phyloP scores from a whole-genome alignment of 768 basidiomycete genomes.

The Collybia nuda region DNA sequence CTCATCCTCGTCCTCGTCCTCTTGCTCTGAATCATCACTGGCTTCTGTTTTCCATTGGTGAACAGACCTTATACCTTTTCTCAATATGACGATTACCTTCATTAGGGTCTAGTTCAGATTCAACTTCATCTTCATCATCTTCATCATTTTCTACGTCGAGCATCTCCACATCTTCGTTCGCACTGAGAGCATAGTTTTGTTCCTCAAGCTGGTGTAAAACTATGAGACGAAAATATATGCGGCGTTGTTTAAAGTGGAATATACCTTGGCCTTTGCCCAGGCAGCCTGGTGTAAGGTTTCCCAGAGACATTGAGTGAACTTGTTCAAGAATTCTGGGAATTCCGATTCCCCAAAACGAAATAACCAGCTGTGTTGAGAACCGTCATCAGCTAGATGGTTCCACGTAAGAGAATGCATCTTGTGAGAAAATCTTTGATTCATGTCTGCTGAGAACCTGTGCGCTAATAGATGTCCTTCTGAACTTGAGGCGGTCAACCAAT shows the following conservation, averaged over 20 bases:
- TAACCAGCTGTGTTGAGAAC: slow-evolving; percentile 75
- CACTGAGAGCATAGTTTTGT: slow-evolving; percentile 76
- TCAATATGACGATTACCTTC: slow-evolving; percentile 45
- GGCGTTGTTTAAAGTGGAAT: slow-evolving; percentile 9
- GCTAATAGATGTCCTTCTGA: slow-evolving; percentile 51
- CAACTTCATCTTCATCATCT: slow-evolving; percentile 77
- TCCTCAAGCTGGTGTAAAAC: slow-evolving; percentile 65
- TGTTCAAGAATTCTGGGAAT: slow-evolving; percentile 58
- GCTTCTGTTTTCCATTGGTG: slow-evolving; percentile 30
- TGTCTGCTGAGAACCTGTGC: slow-evolving; percentile 63
- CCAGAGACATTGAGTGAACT: slow-evolving; percentile 76
- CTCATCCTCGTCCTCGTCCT: slow-evolving; percentile 39
- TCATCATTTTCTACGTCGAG: slow-evolving; percentile 70
- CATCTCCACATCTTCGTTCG: slow-evolving; percentile 90
- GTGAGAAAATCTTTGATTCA: slow-evolving; percentile 70
- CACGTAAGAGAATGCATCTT: slow-evolving; percentile 80
- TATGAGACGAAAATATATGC: not conserved
- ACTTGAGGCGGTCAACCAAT: slow-evolving; percentile 57
- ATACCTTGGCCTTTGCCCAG: slow-evolving; percentile 82
- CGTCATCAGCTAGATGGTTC: slow-evolving; percentile 66
- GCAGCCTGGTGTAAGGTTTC: slow-evolving; percentile 70
- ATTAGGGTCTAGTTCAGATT: slow-evolving; percentile 62
- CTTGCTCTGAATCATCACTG: slow-evolving; percentile 29
- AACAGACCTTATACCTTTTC: slow-evolving; percentile 4
- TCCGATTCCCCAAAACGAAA: slow-evolving; percentile 65